These are phyloP conservation scores for Stereum hirsutum DNA, from an alignment of 1,284 basidiomycete species.

Conservation along the genomic window DNA sequence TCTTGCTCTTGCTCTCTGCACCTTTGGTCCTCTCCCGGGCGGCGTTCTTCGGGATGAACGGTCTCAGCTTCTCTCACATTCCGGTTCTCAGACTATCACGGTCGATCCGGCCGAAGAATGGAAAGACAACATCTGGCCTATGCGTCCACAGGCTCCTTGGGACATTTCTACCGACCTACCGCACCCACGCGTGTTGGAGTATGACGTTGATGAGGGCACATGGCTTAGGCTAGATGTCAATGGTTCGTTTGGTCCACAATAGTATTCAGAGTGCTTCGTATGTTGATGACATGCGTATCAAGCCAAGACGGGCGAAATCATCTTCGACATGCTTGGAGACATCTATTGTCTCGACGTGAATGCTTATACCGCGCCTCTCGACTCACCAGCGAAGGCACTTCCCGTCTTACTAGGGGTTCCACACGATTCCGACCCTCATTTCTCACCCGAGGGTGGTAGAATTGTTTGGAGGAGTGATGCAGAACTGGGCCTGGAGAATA, in stretches of 20 bases:
- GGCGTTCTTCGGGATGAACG: too few species aligned
- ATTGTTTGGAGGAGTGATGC: constrained; percentile 64
- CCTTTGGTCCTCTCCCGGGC: too few species aligned
- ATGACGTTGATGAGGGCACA: constrained; percentile 62
- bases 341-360: constrained; percentile 55
- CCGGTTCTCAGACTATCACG: too few species aligned
- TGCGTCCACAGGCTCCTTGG: constrained; percentile 56
- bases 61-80: too few species aligned
- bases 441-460: constrained; percentile 53
- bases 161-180: constrained; percentile 72
- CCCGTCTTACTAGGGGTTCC: constrained; percentile 53
- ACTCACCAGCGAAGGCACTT: constrained; percentile 11
- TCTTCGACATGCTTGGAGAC: constrained; percentile 70
- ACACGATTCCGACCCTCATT: constrained; percentile 61
- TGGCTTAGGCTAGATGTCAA: constrained; percentile 68
- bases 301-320: constrained; percentile 55
- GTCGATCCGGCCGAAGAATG: constrained; percentile 25
- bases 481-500: constrained; percentile 61
- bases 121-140: constrained; percentile 57
- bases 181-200: constrained; percentile 54
- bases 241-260: too few species aligned
- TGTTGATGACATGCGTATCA: too few species aligned
- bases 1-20: too few species aligned
- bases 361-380: constrained; percentile 18
- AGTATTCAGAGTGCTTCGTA: too few species aligned